These are phyloP conservation scores for Alternaria sp. DNA, from an alignment of 2,329 filamentous ascomycete species.

Conservation along the genomic window DNA sequence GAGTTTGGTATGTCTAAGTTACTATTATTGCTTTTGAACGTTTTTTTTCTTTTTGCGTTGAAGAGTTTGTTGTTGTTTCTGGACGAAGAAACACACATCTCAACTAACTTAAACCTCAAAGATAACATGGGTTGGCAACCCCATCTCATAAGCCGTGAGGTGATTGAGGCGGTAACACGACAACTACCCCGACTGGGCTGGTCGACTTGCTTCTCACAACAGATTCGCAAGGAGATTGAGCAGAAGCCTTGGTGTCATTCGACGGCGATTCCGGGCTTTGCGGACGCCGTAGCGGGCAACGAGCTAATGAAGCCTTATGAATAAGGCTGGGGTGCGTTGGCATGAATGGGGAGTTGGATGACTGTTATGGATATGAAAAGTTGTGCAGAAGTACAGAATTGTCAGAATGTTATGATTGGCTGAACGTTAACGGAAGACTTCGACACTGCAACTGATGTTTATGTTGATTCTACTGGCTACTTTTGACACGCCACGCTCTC, in stretches of 20 bases:
- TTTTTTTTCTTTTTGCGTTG: no score
- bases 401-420: no score
- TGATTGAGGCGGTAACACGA: not conserved
- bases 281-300: not conserved
- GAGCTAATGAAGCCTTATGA: constrained; percentile 6
- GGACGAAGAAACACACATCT: no score
- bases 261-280: not conserved
- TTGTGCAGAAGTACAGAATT: not conserved
- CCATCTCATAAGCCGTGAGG: not conserved
- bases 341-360: fast-evolving
- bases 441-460: no score
- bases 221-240: constrained; percentile 1
- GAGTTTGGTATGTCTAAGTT: not conserved
- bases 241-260: constrained; percentile 7
- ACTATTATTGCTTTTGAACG: no score
- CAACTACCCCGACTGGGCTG: constrained; percentile 1
- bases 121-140: constrained; percentile 12
- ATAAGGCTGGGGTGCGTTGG: not conserved
- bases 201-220: constrained; percentile 2
- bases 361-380: not conserved
- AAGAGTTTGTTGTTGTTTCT: no score
- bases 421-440: no score
- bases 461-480: fast-evolving
- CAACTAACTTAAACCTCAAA: not conserved
- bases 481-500: no score